These are phyloP conservation scores for Infundibulicybe gibba DNA, from an alignment of 768 basidiomycete species.

Conservation along the genomic window DNA sequence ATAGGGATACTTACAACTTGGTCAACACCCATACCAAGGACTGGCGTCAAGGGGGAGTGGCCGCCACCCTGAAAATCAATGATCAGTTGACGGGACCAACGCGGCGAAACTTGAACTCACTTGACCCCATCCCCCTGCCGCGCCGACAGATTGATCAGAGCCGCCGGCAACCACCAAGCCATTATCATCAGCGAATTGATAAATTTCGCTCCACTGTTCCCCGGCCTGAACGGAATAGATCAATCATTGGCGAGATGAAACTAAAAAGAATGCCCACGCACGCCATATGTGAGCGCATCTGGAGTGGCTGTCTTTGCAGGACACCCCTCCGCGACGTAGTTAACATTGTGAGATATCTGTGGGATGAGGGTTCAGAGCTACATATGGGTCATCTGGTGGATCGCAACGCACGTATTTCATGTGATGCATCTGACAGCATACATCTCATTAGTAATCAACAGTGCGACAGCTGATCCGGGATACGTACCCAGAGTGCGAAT, in stretches of 20 bases:
- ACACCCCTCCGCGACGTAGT: conserved; percentile 34
- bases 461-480: neutral
- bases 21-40: conserved; percentile 43
- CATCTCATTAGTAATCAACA: neutral
- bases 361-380: no score
- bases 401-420: conserved; percentile 35
- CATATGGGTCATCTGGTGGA: conserved; percentile 3
- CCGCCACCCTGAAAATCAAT: conserved; percentile 30
- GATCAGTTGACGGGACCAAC: neutral
- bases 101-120: conserved; percentile 3
- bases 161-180: conserved; percentile 42
- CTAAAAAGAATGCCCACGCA: no score
- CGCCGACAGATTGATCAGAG: conserved; percentile 36
- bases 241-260: no score
- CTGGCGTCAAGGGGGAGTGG: conserved; percentile 38
- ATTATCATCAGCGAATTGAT: conserved; percentile 37
- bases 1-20: conserved; percentile 29
- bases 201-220: conserved; percentile 39
- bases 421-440: no score
- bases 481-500: conserved; percentile 40
- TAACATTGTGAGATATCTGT: conserved; percentile 29
- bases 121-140: conserved; percentile 38
- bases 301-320: conserved; percentile 7
- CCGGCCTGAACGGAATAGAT: conserved; percentile 29
- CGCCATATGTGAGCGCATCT: no score